Base-by-base conservation (phyloP, 805 yeast species). In the Candida khao-thaluensis region DNA sequence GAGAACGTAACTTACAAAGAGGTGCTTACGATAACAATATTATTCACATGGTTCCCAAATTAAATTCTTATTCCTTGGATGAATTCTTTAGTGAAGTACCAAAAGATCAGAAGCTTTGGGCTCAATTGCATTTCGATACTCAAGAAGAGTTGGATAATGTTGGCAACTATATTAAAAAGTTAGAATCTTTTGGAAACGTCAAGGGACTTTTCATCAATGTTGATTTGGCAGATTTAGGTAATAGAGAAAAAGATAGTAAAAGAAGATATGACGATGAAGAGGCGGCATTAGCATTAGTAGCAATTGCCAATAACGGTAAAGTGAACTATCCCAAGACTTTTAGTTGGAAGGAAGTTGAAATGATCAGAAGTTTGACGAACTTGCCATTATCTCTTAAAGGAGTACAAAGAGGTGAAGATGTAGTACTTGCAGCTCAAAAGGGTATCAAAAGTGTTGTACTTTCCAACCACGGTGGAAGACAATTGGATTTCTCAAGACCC, bases 391-490 rank as follows among this genome's bases (percentile, higher is more conserved):
- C 69, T 46, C 60, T 72, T 15, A 87, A 87, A 57, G 95, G 96
- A 41, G 81, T 87, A 16, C 95, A 85, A 60, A 66, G 90, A 22
- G 77, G 76, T 32, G 93, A 84, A 47, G 95, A 88, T 55, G 88
- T 85, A 0, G 57, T 85, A 12, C 60, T 64, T 49, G 95, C 95
- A 0, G 79, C 77, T 7, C 81, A 84, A 48, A 59, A 71, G 47
- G 93, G 93, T 3, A 73, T 76, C 18, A 75, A 79, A 24, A 95
- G 90, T 30, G 82, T 87, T 14, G 85, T 88, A 4, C 52, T 87
- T 35, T 85, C 95, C 2, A 87, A 87, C 56, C 96, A 87, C 60
- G 96, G 96, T 44, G 95, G 96, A 35, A 72, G 96, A 44, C 95
- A 87, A 61, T 66, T 87, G 42, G 96, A 87, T 62, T 84, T 77